A percentile compares a stretch with the other conserved stretches of the same genome.
phyloP scores from a whole-genome alignment of 2,329 filamentous ascomycete species.

The Massarina eburnea region DNA sequence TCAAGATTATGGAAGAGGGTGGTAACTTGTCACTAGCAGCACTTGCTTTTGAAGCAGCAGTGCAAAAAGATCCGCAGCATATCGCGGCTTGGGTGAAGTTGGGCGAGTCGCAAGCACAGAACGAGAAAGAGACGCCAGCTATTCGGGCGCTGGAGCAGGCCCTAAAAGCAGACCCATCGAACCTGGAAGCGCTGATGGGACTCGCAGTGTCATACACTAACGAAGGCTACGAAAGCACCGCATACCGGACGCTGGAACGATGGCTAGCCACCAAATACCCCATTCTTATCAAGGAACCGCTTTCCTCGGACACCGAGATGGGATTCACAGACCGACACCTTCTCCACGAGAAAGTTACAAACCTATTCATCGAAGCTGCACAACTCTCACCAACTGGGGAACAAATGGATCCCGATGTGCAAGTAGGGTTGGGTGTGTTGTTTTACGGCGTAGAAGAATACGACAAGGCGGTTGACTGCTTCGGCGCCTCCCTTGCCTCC shows the following conservation, averaged over 20 bases:
- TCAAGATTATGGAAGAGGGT: slow-evolving; percentile 89
- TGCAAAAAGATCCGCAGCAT: slow-evolving; percentile 84
- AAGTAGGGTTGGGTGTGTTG: slow-evolving; percentile 92
- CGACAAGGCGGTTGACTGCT: slow-evolving; percentile 98
- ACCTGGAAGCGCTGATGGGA: slow-evolving; percentile 89
- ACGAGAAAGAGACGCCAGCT: slow-evolving; percentile 96
- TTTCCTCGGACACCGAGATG: slow-evolving; percentile 77
- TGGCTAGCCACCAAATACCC: slow-evolving; percentile 98
- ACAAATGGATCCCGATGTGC: slow-evolving; percentile 97
- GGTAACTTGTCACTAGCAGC: slow-evolving; percentile 93
- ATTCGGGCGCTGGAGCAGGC: slow-evolving; percentile 93
- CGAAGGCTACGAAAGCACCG: slow-evolving; percentile 95
- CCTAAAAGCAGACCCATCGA: slow-evolving; percentile 81
- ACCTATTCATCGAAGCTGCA: slow-evolving; percentile 87
- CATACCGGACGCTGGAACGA: slow-evolving; percentile 92
- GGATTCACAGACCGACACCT: slow-evolving; percentile 92
- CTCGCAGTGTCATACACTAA: slow-evolving; percentile 97
- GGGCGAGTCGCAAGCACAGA: slow-evolving; percentile 91
- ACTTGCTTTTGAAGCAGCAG: slow-evolving; percentile 91
- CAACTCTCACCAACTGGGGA: slow-evolving; percentile 89
- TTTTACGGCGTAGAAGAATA: slow-evolving; percentile 99
- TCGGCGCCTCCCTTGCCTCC: slow-evolving; percentile 84
- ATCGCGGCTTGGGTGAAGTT: slow-evolving; percentile 93
- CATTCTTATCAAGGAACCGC: slow-evolving; percentile 69
- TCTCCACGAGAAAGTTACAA: slow-evolving; percentile 86